Conservation (phyloP, 164 flowering plant species). For the Liriodendron chinense region DNA sequence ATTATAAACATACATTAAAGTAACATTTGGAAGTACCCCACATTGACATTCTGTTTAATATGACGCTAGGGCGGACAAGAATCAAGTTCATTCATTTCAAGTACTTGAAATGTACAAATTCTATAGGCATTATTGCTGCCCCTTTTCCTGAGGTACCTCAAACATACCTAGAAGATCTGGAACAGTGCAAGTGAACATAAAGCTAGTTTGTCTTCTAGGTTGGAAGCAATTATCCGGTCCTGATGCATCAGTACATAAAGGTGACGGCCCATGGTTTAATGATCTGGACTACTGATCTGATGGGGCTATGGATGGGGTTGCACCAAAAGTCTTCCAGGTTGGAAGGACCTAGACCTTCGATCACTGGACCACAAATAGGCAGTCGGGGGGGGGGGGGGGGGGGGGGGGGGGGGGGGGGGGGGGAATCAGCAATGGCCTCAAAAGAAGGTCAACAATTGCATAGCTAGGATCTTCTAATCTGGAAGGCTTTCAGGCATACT, state of each 20-base stretch:
- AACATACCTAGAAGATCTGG: background rate
- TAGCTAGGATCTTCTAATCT: too few species aligned
- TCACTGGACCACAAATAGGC: background rate
- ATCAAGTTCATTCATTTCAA: background rate
- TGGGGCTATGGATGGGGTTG: background rate
- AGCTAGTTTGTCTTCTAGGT: background rate
- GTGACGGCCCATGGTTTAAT: background rate
- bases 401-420: too few species aligned
- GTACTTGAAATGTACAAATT: background rate
- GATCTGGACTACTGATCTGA: background rate
- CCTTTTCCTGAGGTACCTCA: background rate
- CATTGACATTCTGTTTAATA: background rate
- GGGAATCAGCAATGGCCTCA: too few species aligned
- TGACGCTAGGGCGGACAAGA: background rate
- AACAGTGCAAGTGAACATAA: background rate
- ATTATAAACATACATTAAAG: too few species aligned
- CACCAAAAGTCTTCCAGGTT: background rate
- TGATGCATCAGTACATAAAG: background rate
- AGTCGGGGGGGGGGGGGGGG: too few species aligned
- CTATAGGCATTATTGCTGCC: background rate
- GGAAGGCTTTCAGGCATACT: too few species aligned
- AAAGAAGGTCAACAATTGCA: too few species aligned
- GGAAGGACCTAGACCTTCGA: background rate
- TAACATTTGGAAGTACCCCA: background rate
- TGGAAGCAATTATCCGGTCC: background rate